Evolutionary conservation across 139 green algal species (phyloP).

Genomic region (Dunaliella primolecta): DNA sequence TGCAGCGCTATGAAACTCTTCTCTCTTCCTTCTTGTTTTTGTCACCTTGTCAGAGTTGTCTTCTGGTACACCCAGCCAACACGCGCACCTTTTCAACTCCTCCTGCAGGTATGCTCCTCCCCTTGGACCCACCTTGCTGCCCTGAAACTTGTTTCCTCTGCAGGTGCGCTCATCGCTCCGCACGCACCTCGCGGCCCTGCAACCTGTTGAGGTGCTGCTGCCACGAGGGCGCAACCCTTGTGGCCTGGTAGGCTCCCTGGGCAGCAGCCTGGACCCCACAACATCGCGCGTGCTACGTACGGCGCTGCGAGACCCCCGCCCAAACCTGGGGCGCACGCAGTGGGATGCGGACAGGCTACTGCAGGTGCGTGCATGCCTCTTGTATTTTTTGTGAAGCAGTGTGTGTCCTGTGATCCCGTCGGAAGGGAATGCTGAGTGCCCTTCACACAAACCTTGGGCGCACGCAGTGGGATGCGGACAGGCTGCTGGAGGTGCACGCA

Average conservation of each 20-base stretch:
- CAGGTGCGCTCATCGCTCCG: constrained; percentile 63
- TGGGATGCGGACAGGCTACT: constrained; percentile 9
- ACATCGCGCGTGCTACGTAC: constrained; percentile 40
- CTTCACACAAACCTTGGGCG: too few species aligned
- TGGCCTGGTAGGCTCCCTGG: background rate
- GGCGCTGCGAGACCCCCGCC: constrained; percentile 28
- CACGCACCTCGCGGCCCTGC: constrained; percentile 65
- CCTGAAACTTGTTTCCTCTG: background rate
- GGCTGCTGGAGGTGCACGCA: background rate
- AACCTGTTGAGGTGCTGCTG: constrained; percentile 83
- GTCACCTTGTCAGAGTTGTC: too few species aligned
- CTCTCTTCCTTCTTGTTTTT: too few species aligned
- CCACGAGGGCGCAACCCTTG: constrained; percentile 16
- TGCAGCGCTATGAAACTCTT: too few species aligned
- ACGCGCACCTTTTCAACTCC: too few species aligned
- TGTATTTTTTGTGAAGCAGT: too few species aligned
- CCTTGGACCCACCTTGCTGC: constrained; percentile 5
- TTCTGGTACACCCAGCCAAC: too few species aligned
- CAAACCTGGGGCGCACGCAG: constrained; percentile 36
- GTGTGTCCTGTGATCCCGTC: too few species aligned
- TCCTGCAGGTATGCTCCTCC: too few species aligned
- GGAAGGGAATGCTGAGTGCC: too few species aligned
- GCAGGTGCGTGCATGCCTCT: background rate
- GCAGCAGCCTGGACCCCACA: constrained; percentile 25
- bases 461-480: too few species aligned